Base-by-base conservation (phyloP, 495 filamentous ascomycete genomes). In the Beverwykella pulmonaria region DNA sequence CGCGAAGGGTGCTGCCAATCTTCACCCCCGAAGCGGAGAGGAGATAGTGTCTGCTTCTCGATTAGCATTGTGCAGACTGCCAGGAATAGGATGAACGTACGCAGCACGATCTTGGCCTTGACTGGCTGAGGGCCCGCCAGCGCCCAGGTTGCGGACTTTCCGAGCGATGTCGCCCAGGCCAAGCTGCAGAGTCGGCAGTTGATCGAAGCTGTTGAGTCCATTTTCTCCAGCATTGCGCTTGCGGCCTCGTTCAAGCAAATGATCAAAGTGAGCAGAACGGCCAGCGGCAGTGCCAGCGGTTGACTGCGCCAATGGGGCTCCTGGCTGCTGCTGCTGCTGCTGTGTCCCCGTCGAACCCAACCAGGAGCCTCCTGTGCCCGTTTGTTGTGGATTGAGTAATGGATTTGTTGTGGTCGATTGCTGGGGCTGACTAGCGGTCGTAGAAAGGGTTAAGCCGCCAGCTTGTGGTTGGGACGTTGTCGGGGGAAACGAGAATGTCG, bases 11-110 rank as follows among this genome's bases (percentile, higher is more conserved):
- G 58, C 87, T 82, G 1, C 88, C 89, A 9, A 90, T 88, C 58
- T 90, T 88, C 17, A 96, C 85, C 12, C 92, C 92, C n/a, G 92
- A 96, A 17, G 89, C 92, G 34, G 92, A 90, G 36, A 97, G 87
- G 47, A 97, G 83, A 77, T 93, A 95, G 68, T 93, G 92, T 55
- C 83, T 85, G 55, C 61, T 25, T 14, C 17, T 1, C 32, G 36
- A 46, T 62, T 26, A 53, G 49, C 23, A 50, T 1, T 44, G 20
- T 22, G 7, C 41, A 56, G n/a, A 10, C 7, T 22, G 32, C 9
- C 25, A 41, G 55, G 46, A 20, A 73, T 66, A 71, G 58, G 44
- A n/a, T 44, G 56, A 62, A 76, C 83, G 77, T 74, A 86, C 79
- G 90, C 91, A 74, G 86, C 91, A 59, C 85, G 88, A 64, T 81